These are phyloP conservation scores for Zygotorulaspora florentina DNA, from an alignment of 805 yeast species.

Conservation along the genomic window DNA sequence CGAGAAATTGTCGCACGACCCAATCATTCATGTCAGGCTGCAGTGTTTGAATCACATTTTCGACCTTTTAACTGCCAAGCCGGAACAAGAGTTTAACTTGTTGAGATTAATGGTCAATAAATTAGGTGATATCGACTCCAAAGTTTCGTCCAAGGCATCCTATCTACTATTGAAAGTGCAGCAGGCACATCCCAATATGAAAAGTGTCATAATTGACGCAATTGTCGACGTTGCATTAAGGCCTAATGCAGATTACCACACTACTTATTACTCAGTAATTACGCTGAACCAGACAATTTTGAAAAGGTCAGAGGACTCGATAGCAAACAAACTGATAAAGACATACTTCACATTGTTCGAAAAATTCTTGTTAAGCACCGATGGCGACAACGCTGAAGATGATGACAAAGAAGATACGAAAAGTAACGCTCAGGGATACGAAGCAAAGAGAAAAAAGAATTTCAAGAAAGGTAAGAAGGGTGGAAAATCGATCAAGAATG, in stretches of 20 bases:
- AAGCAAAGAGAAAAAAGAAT: constrained; percentile 68
- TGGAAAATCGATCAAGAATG: constrained; percentile 68
- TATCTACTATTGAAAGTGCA: constrained; percentile 73
- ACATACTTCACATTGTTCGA: constrained; percentile 86
- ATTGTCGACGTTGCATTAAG: constrained; percentile 77
- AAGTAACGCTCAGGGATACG: constrained; percentile 37
- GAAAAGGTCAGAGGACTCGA: constrained; percentile 66
- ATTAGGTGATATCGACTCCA: constrained; percentile 87
- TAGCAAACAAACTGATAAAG: constrained; percentile 78
- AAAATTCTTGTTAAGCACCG: constrained; percentile 68
- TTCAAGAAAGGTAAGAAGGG: constrained; percentile 84
- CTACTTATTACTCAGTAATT: constrained; percentile 81
- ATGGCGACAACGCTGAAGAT: constrained; percentile 42
- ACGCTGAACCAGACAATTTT: constrained; percentile 91
- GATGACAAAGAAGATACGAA: constrained; percentile 38
- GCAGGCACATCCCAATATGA: constrained; percentile 96
- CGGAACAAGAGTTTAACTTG: constrained; percentile 94
- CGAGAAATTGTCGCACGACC: constrained; percentile 83
- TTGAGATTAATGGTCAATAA: constrained; percentile 87
- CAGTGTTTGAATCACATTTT: constrained; percentile 72
- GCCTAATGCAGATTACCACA: constrained; percentile 74
- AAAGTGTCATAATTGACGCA: constrained; percentile 68
- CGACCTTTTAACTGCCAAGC: constrained; percentile 76
- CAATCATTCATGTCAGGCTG: constrained; percentile 82
- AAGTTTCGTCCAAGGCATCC: constrained; percentile 86